Base-by-base conservation (phyloP, 768 basidiomycete genomes). In the Pulveroboletus sp. region DNA sequence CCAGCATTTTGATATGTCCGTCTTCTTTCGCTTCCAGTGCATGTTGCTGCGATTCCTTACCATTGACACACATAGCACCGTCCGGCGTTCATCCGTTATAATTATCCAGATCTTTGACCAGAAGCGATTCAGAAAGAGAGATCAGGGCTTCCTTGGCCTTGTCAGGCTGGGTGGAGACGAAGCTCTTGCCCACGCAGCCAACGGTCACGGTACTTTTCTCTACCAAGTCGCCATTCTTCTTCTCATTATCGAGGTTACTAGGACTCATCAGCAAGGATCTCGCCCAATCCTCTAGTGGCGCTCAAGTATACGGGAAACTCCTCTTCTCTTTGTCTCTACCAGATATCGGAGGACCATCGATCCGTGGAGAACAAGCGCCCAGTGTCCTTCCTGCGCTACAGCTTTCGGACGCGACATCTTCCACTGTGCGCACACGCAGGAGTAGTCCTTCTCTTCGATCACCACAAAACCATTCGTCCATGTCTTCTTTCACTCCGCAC, bases 21-120 rank as follows among this genome's bases (percentile, higher is more conserved):
- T 71, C 13, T 34, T 19, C 17, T 56, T 48, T 57, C 51, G 44
- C 38, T 47, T 35, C 22, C 17, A 6, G 19, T 23, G 1, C 55
- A 17, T 40, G n/a, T 50, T 46, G 16, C 47, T n/a, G 35, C 26
- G 8, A 35, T 51, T 32, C 45, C 50, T 56, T 20, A 56, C 46
- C 4, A 4, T 43, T 32, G 31, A 23, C 36, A 0, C 45, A 20
- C 29, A 5, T 56, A 89, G 89, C 56, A 76, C 75, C 53, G 80
- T 93, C 56, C 84, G 80, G 38, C 83, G 80, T 53, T 82, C 82
- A 24, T 92, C 90, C 30, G 76, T 81, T 58, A 77, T 94, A 61
- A 76, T 79, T 22, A 87, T 94, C 39, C 90, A 94, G 71, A 81
- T 95, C 51, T 93, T 93, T 63, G 93, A 95, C 75, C 85, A 91